A percentile compares a stretch with the other conserved stretches of the same genome.
Conservation (phyloP, 2,329 filamentous ascomycete species). For the Talaromyces albobiverticillius region DNA sequence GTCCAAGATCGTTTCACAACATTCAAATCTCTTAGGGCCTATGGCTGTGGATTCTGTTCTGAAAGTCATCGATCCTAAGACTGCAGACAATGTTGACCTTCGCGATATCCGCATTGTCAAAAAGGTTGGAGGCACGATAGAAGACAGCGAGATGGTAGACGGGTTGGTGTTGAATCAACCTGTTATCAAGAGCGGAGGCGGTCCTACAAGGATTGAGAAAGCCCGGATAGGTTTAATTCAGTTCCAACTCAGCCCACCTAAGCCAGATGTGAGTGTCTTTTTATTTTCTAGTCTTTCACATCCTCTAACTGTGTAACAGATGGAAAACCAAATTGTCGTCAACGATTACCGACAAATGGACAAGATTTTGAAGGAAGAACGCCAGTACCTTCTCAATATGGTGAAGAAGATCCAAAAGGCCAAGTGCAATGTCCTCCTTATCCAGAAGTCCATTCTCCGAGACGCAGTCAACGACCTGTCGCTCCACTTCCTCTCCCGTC, state of each 20-base stretch:
- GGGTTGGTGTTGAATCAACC: conserved; percentile 89
- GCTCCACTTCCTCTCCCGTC: conserved; percentile 94
- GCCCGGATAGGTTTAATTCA: conserved; percentile 95
- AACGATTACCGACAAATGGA: conserved; percentile 99
- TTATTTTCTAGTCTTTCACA: not conserved
- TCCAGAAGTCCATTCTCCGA: conserved; percentile 96
- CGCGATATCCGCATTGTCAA: conserved; percentile 96
- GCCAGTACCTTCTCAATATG: conserved; percentile 95
- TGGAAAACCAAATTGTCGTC: conserved; percentile 99
- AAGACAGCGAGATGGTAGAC: conserved; percentile 96
- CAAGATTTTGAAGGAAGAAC: conserved; percentile 99
- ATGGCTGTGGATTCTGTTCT: conserved; percentile 98
- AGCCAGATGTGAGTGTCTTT: conserved; percentile 72
- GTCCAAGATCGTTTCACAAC: conserved; percentile 97
- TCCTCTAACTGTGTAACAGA: conserved; percentile 50
- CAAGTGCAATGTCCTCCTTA: conserved; percentile 97
- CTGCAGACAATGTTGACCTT: conserved; percentile 92
- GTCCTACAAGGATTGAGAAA: conserved; percentile 92
- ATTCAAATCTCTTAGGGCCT: conserved; percentile 89
- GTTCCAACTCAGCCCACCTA: conserved; percentile 96
- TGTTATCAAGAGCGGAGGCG: conserved; percentile 89
- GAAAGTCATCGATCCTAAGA: conserved; percentile 93
- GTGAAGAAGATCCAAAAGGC: conserved; percentile 99
- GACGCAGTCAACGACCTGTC: conserved; percentile 98
- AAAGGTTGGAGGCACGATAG: conserved; percentile 96